Evolutionary conservation across 1,284 basidiomycete genomes (phyloP).

Genomic region (Austroboletus novae-zelandiae): DNA sequence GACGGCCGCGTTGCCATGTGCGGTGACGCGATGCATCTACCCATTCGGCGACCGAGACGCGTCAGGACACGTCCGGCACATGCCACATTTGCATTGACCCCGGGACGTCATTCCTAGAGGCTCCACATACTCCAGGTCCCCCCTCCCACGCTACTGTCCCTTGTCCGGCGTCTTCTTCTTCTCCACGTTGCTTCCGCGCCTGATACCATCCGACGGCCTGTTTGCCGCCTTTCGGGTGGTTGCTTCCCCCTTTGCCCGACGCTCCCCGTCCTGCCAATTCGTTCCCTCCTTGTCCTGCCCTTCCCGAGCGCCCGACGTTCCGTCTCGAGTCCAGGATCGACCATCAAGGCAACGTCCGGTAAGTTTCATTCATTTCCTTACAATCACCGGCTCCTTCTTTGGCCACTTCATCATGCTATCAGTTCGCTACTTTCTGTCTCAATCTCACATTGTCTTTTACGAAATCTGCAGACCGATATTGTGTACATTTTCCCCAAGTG

Average conservation of each 20-base stretch:
- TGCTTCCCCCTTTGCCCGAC: slow-evolving; percentile 2
- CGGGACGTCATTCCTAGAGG: slow-evolving; percentile 18
- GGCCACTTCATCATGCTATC: neutral
- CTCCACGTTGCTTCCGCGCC: slow-evolving; percentile 26
- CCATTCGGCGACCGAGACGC: slow-evolving; percentile 4
- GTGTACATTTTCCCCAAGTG: slow-evolving; percentile 19
- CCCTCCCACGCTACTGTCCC: slow-evolving; percentile 21
- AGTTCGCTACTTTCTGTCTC: slow-evolving; percentile 3
- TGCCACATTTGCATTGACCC: slow-evolving; percentile 23
- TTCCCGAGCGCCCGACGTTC: neutral
- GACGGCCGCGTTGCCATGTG: neutral
- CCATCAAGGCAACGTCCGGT: slow-evolving; percentile 26
- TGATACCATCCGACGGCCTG: slow-evolving; percentile 1
- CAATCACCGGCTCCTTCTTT: slow-evolving; percentile 11
- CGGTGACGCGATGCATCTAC: neutral
- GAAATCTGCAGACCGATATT: slow-evolving; percentile 17
- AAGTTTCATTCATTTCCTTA: slow-evolving; percentile 26
- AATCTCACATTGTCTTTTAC: slow-evolving; percentile 8
- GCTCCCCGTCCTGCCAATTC: neutral
- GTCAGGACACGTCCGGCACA: neutral
- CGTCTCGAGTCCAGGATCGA: slow-evolving; percentile 19
- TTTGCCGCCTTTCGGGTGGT: slow-evolving; percentile 5
- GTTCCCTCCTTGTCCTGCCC: neutral
- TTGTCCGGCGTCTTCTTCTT: slow-evolving; percentile 6
- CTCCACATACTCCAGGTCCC: slow-evolving; percentile 5